Evolutionary conservation across 139 green algal genomes (phyloP).

Genomic region (Chloropicon primus): DNA sequence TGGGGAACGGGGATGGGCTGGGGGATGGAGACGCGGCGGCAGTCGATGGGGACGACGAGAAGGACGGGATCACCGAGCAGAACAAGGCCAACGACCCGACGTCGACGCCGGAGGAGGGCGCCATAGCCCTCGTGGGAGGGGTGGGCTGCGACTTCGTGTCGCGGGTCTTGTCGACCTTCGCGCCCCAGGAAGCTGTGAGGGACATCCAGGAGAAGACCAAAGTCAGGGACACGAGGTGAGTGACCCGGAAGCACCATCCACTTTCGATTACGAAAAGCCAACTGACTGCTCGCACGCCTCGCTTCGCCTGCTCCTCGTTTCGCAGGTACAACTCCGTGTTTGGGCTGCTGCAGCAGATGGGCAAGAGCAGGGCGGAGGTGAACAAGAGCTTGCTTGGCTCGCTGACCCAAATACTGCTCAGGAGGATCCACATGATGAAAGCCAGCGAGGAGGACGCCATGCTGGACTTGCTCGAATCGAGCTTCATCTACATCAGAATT

Average conservation of each 20-base stretch:
- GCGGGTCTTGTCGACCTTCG: not conserved
- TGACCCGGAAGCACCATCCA: too few relatives aligned
- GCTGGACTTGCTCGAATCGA: constrained; percentile 17
- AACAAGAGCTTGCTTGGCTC: constrained; percentile 39
- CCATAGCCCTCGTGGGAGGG: not conserved
- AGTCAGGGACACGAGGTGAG: not conserved
- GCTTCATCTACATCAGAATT: constrained; percentile 45
- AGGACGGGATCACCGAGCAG: not conserved
- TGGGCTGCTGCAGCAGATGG: constrained; percentile 55
- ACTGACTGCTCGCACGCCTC: too few relatives aligned
- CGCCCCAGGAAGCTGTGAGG: not conserved
- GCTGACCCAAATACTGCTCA: constrained; percentile 37
- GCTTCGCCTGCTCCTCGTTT: too few relatives aligned
- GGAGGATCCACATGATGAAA: constrained; percentile 11
- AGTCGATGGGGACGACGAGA: not conserved
- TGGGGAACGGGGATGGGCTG: not conserved
- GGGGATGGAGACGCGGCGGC: too few relatives aligned
- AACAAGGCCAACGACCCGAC: not conserved
- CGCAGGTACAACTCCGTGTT: constrained; percentile 43
- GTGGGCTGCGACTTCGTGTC: not conserved
- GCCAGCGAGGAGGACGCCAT: constrained; percentile 22
- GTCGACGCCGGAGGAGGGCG: not conserved
- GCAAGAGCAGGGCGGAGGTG: constrained; percentile 30
- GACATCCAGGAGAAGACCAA: not conserved
- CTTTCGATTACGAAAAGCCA: too few relatives aligned